Conservation (phyloP, 1,284 basidiomycete genomes). For the Agaricales sp. region DNA sequence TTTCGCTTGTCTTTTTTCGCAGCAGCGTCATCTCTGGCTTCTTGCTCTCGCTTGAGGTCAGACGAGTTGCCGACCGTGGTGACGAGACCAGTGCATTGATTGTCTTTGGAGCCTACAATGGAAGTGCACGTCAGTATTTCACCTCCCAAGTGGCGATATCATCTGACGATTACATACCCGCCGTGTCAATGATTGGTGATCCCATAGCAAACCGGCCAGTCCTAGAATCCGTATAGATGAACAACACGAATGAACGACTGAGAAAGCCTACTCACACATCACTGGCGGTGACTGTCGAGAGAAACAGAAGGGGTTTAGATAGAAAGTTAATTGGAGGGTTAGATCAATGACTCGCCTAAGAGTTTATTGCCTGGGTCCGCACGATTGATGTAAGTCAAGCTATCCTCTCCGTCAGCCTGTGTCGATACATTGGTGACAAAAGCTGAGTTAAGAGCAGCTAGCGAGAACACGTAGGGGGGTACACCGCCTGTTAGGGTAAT, state of each 20-base stretch:
- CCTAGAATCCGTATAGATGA: neutral
- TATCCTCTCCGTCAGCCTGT: neutral
- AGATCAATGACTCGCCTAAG: neutral
- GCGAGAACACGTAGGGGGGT: neutral
- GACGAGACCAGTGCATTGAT: neutral
- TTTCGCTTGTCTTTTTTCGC: neutral
- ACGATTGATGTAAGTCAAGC: neutral
- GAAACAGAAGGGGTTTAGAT: neutral
- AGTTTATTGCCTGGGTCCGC: neutral
- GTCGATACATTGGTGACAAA: neutral
- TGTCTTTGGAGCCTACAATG: neutral
- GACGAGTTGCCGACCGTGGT: neutral
- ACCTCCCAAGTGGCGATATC: neutral
- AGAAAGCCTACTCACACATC: neutral
- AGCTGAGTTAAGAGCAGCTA: neutral
- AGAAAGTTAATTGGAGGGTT: neutral
- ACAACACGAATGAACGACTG: neutral
- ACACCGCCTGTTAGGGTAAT: neutral
- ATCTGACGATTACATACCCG: too few relatives aligned
- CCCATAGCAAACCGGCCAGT: neutral
- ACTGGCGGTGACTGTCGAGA: neutral
- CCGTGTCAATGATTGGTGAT: neutral
- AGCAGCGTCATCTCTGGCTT: neutral
- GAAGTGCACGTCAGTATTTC: neutral
- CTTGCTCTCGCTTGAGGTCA: neutral